Evolutionary conservation across 805 yeast genomes (phyloP), one percentile per base, ranked within the genome.

Genomic region (Clavispora fructus): DNA sequence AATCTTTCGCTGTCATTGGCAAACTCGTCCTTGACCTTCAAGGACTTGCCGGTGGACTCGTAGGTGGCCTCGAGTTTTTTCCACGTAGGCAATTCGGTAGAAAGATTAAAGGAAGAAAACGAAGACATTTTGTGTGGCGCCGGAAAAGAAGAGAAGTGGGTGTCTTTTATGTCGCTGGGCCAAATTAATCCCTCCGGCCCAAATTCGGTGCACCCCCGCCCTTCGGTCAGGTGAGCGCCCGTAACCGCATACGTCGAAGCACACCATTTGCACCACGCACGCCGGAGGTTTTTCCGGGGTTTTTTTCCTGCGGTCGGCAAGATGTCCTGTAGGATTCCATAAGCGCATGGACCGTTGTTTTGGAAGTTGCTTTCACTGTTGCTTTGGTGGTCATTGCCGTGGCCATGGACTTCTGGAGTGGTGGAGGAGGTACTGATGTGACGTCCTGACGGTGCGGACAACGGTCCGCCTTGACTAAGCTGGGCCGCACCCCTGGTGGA

Each of bases 31-130:
- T 79, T 79, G 49, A 91, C 89, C 52, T 83, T 78, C 66, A 89
- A 77, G 47, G 73, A 57, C 64, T 85, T 82, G 53, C 95, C 95
- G 54, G 76, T 72, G 50, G 79, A 55, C 54, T 86, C 83, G 74
- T 82, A 87, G 51, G 88, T 69, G 47, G 68, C 54, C 74, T 89
- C 85, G 58, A 94, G 79, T 58, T 82, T 73, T 55, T 82, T 75
- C 95, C 96, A 94, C 42, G 97, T 84, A 51, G 92, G 82, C 59
- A 90, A 79, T 55, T 87, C 91, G 45, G 83, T 57, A 39, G 90
- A 77, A 58, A 80, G 74, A 57, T 80, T 75, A 62, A 83, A 83
- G 29, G 55, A 45, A 40, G 63, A 44, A 43, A 41, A 53, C 35
- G 44, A 48, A 32, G 58, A 50, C 59, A 55, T 55, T 6, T 10